Base-by-base conservation (phyloP, 108 stramenopile species). In the Nitzschia inconspicua region DNA sequence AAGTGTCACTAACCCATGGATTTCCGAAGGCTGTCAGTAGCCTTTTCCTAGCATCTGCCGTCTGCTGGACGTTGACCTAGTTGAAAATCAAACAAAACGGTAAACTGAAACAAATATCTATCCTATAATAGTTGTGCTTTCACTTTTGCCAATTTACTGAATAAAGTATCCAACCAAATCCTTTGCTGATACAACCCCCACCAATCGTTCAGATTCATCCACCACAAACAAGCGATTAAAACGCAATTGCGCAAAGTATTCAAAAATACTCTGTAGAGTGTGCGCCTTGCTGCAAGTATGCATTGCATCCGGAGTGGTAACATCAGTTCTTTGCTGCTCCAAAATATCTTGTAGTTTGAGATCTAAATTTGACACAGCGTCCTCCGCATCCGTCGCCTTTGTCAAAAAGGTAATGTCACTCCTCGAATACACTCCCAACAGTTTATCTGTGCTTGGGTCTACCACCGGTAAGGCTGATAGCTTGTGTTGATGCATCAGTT, bases 341-440 rank as follows among this genome's bases (percentile, higher is more conserved):
- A 95, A 48, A 14, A 93, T 76, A 41, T 91, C 84, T 26, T 54
- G 69, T 60, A 96, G 54, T 20, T 83, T 79, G 58, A 88, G 40
- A 64, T 91, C 77, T 60, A 95, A 65, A 64, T 94, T 92, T 41
- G 70, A 61, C n/a, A 93, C 75, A n/a, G 91, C 93, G 59, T 85
- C 83, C 54, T 91, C 86, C 34, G 95, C 94, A 80, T 96, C 95
- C 31, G 79, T 82, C 0, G 95, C 95, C 37, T 79, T 76, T 9
- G 93, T 91, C 30, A 96, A 63, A 70, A 95, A 96, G 46, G 94
- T 95, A 72, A 95, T 92, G 66, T 95, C 96, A 27, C 78, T 77
- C 19, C 89, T 76, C 23, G 75, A 76, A 75, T 95, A 95, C 3
- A 94, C 88, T 23, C 84, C 82, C 35, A 72, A 48, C 18, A 95